phyloP scores from a whole-genome alignment of 345 rosid species.

The Pistacia integerrima region DNA sequence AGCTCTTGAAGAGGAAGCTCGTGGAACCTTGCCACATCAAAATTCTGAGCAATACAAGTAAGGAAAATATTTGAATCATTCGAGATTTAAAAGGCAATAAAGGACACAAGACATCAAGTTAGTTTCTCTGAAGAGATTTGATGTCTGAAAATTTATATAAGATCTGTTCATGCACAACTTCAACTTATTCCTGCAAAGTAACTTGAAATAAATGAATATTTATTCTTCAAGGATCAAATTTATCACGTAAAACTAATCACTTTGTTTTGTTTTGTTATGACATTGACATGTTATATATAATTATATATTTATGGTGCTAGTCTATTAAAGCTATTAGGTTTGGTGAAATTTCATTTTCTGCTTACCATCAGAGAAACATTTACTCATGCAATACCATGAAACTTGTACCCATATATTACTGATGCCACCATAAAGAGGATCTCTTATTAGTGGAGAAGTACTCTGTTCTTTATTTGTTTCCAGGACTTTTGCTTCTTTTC shows the following conservation, averaged over 20 bases:
- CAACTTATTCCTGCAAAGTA: not conserved
- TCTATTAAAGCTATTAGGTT: not conserved
- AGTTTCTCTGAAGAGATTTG: not conserved
- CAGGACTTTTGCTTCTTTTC: slow-evolving; percentile 10
- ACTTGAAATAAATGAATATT: not conserved
- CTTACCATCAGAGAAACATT: not conserved
- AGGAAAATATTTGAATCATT: slow-evolving; percentile 1
- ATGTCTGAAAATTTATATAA: not conserved
- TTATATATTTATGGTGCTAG: not conserved
- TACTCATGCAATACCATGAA: slow-evolving; percentile 1
- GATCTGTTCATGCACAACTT: not conserved
- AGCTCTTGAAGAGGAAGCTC: slow-evolving; percentile 25
- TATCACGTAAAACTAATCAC: not conserved
- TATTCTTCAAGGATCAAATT: not conserved
- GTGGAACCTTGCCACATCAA: slow-evolving; percentile 11
- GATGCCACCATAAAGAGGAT: not conserved
- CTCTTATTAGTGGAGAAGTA: not conserved
- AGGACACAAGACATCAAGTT: not conserved
- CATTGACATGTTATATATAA: not conserved
- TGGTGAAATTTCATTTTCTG: not conserved
- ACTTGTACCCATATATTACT: not conserved
- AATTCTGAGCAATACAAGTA: slow-evolving; percentile 31
- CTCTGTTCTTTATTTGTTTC: not conserved
- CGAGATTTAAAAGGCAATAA: not conserved
- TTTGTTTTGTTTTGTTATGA: not conserved